Base-by-base conservation (phyloP, 2,329 filamentous ascomycete genomes). In the Pleomassaria siparia region DNA sequence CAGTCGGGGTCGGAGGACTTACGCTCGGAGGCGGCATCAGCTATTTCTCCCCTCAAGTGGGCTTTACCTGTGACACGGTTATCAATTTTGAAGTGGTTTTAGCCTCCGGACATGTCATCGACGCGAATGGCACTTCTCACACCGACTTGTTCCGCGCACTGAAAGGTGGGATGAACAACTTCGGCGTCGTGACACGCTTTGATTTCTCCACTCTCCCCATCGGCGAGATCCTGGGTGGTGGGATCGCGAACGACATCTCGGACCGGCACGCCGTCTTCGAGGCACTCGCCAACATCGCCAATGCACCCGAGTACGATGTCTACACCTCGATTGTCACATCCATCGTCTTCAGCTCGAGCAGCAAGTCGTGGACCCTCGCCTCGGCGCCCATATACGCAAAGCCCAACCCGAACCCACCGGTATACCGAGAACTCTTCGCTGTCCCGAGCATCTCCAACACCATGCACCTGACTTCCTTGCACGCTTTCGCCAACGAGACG, bases 71-170 rank as follows among this genome's bases (percentile, higher is more conserved):
- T 49, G 59, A 49, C 56, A 60, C 33, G 44, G 54, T 51, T 20
- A 21, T 26, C 24, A 67, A 66, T 26, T 63, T 55, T 46, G 56
- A 67, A 16, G 47, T 69, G 13, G 59, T 63, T 2, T 54, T 64
- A 16, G 58, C 60, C 3, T 45, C 51, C 43, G 64, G 61, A 4
- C 39, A 45, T 2, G 52, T 66, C 36, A 47, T 63, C 35, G 53
- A 64, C 22, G 64, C 59, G 26, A 58, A 59, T 32, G 21, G 30
- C 3, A 37, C 36, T 2, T 33, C 40, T 15, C 55, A 63, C 37
- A 33, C 51, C 2, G 58, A 62, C 30, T 51, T 63, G 10, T 53
- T 46, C n/a, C 16, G 21, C 4, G 58, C 58, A 7, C 49, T 63
- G 2, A 51, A 54, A 37, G 58, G 60, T 20, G 60, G 60, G 3